A percentile compares a stretch with the other conserved stretches of the same genome.
These are phyloP conservation scores for Brasenia schreberi DNA, from an alignment of 164 flowering plant genomes.

Conservation along the genomic window DNA sequence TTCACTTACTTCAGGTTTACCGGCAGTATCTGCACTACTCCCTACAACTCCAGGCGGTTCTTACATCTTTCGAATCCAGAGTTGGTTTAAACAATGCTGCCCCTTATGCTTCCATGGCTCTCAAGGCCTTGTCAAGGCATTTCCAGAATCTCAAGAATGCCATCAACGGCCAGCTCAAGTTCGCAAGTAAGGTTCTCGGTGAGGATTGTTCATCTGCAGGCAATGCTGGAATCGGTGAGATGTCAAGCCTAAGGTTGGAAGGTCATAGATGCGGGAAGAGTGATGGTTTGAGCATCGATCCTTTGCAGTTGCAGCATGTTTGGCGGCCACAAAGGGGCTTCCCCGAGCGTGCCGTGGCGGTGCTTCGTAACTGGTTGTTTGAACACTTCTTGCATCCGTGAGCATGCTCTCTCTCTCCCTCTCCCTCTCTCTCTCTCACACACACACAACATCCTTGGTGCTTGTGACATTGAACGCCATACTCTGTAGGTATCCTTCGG, in stretches of 20 bases:
- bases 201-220: conserved; percentile 7
- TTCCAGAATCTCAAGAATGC: conserved; percentile 55
- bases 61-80: conserved; percentile 71
- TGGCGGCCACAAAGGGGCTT: conserved; percentile 93
- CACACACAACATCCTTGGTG: background rate
- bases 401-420: conserved; percentile 11
- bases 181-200: conserved; percentile 22
- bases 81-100: conserved; percentile 69
- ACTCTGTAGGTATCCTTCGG: conserved; percentile 68
- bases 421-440: background rate
- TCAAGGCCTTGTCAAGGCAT: conserved; percentile 61
- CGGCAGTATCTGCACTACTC: conserved; percentile 64
- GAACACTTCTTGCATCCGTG: conserved; percentile 92
- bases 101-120: conserved; percentile 51
- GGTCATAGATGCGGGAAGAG: conserved; percentile 22
- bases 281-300: conserved; percentile 26
- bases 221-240: conserved; percentile 17
- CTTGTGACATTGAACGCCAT: too few relatives aligned
- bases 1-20: conserved; percentile 33
- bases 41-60: conserved; percentile 65
- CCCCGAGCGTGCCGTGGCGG: conserved; percentile 77
- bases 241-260: conserved; percentile 18
- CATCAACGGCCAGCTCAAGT: conserved; percentile 55
- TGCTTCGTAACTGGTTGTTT: conserved; percentile 76
- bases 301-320: conserved; percentile 39